Conservation (phyloP, 75 land plant species). For the Chamaecyparis obtusa region DNA sequence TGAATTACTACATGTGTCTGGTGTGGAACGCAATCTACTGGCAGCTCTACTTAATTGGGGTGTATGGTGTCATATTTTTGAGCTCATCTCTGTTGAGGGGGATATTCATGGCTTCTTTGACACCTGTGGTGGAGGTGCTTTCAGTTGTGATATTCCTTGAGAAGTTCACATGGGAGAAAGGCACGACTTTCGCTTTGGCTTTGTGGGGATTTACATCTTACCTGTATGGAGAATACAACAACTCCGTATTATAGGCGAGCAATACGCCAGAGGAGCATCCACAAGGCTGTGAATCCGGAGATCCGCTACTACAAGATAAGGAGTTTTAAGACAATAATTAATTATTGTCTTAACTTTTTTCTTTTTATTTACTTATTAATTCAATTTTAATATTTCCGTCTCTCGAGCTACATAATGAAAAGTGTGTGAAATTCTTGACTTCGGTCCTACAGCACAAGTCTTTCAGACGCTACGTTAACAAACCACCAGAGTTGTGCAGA, state of each 20-base stretch:
- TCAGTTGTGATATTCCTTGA: slow-evolving; percentile 26
- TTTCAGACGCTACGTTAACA: too few species aligned
- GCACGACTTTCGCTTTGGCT: slow-evolving; percentile 17
- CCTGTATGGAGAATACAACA: slow-evolving; percentile 30
- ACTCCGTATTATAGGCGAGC: background rate
- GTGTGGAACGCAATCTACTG: slow-evolving; percentile 13
- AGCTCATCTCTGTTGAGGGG: slow-evolving; percentile 19
- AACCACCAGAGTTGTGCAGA: too few species aligned
- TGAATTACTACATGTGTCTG: slow-evolving; percentile 10
- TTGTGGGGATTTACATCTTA: slow-evolving; percentile 43
- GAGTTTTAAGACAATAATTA: too few species aligned
- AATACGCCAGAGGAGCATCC: background rate
- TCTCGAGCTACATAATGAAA: too few species aligned
- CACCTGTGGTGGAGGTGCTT: slow-evolving; percentile 18
- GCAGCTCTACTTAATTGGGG: slow-evolving; percentile 19
- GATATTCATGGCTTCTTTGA: slow-evolving; percentile 1
- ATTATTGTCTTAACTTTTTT: too few species aligned
- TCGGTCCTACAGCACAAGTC: too few species aligned
- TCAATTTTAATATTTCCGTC: too few species aligned
- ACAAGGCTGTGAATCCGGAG: too few species aligned
- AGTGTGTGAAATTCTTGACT: too few species aligned
- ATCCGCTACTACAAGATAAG: too few species aligned
- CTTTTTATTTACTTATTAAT: too few species aligned
- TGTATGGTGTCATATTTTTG: slow-evolving; percentile 9
- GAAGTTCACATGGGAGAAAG: slow-evolving; percentile 25